A percentile compares a stretch with the other conserved stretches of the same genome.
phyloP scores from a whole-genome alignment of 345 rosid genomes.

The Heritiera fomes region DNA sequence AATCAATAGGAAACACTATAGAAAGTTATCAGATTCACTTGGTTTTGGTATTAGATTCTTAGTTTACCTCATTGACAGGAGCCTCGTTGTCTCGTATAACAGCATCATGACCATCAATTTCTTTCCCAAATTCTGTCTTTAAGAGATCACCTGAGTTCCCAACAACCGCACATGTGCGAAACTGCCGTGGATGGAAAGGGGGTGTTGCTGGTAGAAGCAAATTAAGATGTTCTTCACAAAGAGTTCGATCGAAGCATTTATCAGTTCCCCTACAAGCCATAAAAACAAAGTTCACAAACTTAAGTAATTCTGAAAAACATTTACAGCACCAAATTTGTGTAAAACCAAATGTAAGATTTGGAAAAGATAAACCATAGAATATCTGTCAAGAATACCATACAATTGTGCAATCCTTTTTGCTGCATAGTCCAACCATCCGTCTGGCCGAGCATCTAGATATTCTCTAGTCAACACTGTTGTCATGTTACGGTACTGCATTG shows the following conservation, averaged over 20 bases:
- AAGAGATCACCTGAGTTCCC: slow-evolving; percentile 96
- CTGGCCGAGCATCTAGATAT: slow-evolving; percentile 84
- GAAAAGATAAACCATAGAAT: slow-evolving; percentile 4
- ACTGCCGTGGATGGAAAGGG: slow-evolving; percentile 83
- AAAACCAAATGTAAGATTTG: slow-evolving; percentile 6
- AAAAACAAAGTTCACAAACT: slow-evolving; percentile 16
- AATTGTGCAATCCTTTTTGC: slow-evolving; percentile 89
- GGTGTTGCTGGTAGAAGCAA: slow-evolving; percentile 82
- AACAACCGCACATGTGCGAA: slow-evolving; percentile 83
- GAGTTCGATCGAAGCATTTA: slow-evolving; percentile 75
- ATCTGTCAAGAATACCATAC: slow-evolving; percentile 42
- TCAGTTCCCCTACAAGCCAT: slow-evolving; percentile 66
- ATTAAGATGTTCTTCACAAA: slow-evolving; percentile 89
- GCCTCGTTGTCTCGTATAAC: slow-evolving; percentile 96
- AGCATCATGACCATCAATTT: slow-evolving; percentile 92
- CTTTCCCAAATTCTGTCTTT: slow-evolving; percentile 81
- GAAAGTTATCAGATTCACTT: neutral
- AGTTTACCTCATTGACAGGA: slow-evolving; percentile 79
- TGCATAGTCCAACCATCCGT: slow-evolving; percentile 96
- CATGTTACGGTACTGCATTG: slow-evolving; percentile 91
- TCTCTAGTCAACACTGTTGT: slow-evolving; percentile 95
- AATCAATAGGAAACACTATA: neutral
- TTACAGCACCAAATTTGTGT: neutral
- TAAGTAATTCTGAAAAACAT: neutral
- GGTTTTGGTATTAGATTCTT: neutral